Evolutionary conservation across 306 rosid species (phyloP), one percentile per base, ranked within the genome.

Genomic region (Dalbergia cochinchinensis): DNA sequence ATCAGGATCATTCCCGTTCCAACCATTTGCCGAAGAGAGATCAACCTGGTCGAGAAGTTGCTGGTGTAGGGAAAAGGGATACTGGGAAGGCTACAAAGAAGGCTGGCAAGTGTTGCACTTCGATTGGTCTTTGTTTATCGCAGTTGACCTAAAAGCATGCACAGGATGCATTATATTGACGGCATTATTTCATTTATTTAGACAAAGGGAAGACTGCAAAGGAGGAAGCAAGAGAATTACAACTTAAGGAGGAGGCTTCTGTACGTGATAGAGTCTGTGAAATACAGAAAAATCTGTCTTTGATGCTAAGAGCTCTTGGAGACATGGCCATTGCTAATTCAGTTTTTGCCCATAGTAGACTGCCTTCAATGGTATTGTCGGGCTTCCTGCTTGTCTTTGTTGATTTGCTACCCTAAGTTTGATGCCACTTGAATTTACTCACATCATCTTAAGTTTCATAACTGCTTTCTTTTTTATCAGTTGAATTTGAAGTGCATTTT

Each of bases 201-300:
- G 99, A 95, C 76, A 95, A 95, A 83, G 92, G 92, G 44, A 95
- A 87, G 86, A 91, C 97, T 13, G 96, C 94, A 26, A 95, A 95
- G 82, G 98, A 93, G 82, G 98, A 95, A 89, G 98, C 98, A 61
- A 89, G 99, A 35, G 99, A 93, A 65, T 86, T 90, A 71, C 84
- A 81, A 41, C 97, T 93, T 20, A 86, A 83, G 77, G 98, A 95
- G 90, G 99, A 95, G 84, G 92, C 96, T 60, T 88, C 90, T 33
- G 64, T 90, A 71, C 96, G 98, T 55, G 92, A 89, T 66, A 90
- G 88, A 80, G 92, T 95, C 54, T 33, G 8, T 78, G 88, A 83
- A 83, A 91, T 93, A 78, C 87, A 91, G 87, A 90, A 83, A 72
- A 83, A 77, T 61, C 67, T 95, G 44, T 89, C 97, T 42, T 67